These are phyloP conservation scores for Penicillium sp. DNA, from an alignment of 2,329 filamentous ascomycete species.

Conservation along the genomic window DNA sequence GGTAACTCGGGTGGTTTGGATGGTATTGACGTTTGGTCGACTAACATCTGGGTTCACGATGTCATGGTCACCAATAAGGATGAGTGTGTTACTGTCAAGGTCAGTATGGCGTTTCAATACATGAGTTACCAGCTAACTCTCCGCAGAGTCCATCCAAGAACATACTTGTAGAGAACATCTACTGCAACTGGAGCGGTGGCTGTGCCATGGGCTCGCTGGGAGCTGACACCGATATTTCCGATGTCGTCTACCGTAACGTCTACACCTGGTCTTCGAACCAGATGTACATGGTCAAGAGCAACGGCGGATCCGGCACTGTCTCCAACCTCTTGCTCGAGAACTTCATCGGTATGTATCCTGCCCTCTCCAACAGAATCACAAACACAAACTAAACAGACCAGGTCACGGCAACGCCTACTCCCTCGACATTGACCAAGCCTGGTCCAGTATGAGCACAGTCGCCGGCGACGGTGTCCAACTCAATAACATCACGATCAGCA, in stretches of 20 bases:
- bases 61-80: conserved; percentile 63
- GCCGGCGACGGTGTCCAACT: conserved; percentile 53
- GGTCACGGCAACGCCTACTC: conserved; percentile 60
- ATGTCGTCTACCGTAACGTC: conserved; percentile 56
- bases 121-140: background rate
- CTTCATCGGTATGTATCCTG: conserved; percentile 46
- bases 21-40: conserved; percentile 55
- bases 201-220: conserved; percentile 58
- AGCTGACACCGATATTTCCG: conserved; percentile 49
- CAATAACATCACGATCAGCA: conserved; percentile 52
- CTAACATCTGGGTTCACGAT: conserved; percentile 59
- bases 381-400: background rate
- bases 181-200: conserved; percentile 62
- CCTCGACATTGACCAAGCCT: conserved; percentile 56
- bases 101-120: conserved; percentile 12
- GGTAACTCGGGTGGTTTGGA: conserved; percentile 54
- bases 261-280: conserved; percentile 61
- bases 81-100: conserved; percentile 59
- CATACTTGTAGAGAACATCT: conserved; percentile 59
- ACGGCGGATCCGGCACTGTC: conserved; percentile 56
- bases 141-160: conserved; percentile 49
- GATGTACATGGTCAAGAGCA: conserved; percentile 63
- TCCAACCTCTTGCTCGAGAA: conserved; percentile 53
- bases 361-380: background rate
- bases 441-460: conserved; percentile 44